Percentiles rank a stretch among this genome's conserved stretches.
phyloP scores from a whole-genome alignment of 129 eudicot species.

The Escallonia rubra region DNA sequence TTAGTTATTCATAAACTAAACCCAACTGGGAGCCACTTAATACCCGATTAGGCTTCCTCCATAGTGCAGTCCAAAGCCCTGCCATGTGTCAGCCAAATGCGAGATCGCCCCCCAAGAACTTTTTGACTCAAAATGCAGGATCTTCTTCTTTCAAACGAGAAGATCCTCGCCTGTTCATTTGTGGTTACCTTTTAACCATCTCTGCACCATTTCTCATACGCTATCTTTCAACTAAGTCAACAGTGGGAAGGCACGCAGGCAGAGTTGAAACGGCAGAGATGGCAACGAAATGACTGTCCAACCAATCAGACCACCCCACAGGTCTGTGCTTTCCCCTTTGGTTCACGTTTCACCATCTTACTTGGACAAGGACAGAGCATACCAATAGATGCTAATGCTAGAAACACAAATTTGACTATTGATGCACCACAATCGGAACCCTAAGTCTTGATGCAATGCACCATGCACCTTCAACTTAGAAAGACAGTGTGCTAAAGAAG shows the following conservation, averaged over 20 bases:
- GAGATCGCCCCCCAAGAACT: too few species aligned
- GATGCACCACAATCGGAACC: not conserved
- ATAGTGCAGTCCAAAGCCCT: too few species aligned
- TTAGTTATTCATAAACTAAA: too few species aligned
- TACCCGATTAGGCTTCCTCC: too few species aligned
- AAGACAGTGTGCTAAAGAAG: not conserved
- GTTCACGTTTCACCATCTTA: not conserved
- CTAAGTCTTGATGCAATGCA: constrained; percentile 1
- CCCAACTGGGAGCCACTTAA: too few species aligned
- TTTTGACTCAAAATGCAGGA: too few species aligned
- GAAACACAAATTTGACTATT: not conserved
- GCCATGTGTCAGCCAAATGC: too few species aligned
- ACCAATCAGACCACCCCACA: too few species aligned
- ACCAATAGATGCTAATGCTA: not conserved
- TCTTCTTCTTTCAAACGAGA: too few species aligned
- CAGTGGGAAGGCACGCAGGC: not conserved
- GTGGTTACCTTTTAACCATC: too few species aligned
- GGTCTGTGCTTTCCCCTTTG: not conserved
- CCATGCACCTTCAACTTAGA: not conserved
- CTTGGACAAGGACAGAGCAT: not conserved
- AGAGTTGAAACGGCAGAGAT: not conserved
- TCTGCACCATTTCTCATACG: too few species aligned
- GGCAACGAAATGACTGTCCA: not conserved
- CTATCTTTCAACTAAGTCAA: not conserved
- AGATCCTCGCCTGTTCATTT: too few species aligned